phyloP scores from a whole-genome alignment of 257 asterid genomes.

The Solanum arcanum region DNA sequence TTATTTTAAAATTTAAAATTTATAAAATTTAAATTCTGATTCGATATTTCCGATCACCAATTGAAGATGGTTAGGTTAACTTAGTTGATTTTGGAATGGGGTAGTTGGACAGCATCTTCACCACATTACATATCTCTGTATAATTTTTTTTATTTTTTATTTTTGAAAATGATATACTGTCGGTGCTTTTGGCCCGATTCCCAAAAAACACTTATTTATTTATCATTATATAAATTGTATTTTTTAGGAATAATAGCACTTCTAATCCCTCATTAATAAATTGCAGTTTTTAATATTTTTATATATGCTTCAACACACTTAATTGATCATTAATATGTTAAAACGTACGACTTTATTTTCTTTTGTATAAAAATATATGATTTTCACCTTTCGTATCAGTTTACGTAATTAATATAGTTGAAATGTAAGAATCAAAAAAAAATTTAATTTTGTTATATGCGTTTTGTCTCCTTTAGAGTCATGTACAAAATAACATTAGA shows the following conservation, averaged over 20 bases:
- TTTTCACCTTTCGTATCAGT: fast-evolving
- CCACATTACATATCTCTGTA: not conserved
- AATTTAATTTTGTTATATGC: too few relatives aligned
- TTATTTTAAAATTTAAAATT: not conserved
- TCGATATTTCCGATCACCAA: not conserved
- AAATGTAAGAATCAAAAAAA: too few relatives aligned
- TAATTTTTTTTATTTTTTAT: not conserved
- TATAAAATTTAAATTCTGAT: not conserved
- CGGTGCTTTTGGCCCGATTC: not conserved
- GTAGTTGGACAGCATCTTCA: constrained; percentile 13
- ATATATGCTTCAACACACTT: not conserved
- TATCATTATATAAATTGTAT: too few relatives aligned
- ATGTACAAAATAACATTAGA: too few relatives aligned
- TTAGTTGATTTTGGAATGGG: constrained; percentile 20
- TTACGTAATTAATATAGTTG: too few relatives aligned
- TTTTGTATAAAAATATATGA: not conserved
- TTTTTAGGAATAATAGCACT: not conserved
- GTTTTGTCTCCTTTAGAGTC: not conserved
- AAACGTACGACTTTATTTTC: not conserved
- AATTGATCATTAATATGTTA: not conserved
- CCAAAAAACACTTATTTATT: not conserved
- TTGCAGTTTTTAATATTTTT: not conserved
- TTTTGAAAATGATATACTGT: constrained; percentile 5
- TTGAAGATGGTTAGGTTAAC: not conserved
- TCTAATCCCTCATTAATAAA: not conserved